A percentile compares a stretch with the other conserved stretches of the same genome.
Conservation (phyloP, 2,329 filamentous ascomycete genomes). For the Exophiala dermatitidis region DNA sequence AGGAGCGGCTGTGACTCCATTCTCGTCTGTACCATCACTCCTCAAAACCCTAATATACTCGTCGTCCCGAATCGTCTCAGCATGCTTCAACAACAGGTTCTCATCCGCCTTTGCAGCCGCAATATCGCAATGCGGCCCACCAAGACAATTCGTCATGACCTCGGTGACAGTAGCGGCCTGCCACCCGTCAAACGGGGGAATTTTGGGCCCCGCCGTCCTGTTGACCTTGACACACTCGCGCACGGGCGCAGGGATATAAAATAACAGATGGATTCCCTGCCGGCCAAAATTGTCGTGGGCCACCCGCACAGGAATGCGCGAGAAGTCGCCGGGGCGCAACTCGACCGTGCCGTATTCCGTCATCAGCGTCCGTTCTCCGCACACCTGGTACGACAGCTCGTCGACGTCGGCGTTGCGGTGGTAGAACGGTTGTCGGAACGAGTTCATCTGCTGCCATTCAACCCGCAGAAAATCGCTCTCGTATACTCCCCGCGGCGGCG, state of each 20-base stretch:
- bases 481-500: too few species aligned
- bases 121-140: too few species aligned
- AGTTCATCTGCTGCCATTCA: slow-evolving; percentile 7
- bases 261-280: not conserved
- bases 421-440: slow-evolving; percentile 1
- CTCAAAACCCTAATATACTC: too few species aligned
- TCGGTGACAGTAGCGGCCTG: too few species aligned
- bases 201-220: not conserved
- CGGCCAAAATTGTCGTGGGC: slow-evolving; percentile 6
- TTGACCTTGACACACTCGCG: not conserved
- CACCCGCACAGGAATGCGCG: slow-evolving; percentile 3
- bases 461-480: too few species aligned
- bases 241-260: slow-evolving; percentile 1
- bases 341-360: slow-evolving; percentile 2
- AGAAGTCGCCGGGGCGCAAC: slow-evolving; percentile 1
- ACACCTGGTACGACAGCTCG: slow-evolving; percentile 4
- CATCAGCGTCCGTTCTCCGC: not conserved
- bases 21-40: too few species aligned
- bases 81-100: too few species aligned
- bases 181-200: not conserved
- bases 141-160: too few species aligned
- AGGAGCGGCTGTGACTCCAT: too few species aligned
- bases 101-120: too few species aligned
- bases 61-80: too few species aligned
- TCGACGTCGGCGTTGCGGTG: slow-evolving; percentile 5